A percentile compares a stretch with the other conserved stretches of the same genome.
These are phyloP conservation scores for Cyberlindnera suaveolens DNA, from an alignment of 805 yeast species.

Conservation along the genomic window DNA sequence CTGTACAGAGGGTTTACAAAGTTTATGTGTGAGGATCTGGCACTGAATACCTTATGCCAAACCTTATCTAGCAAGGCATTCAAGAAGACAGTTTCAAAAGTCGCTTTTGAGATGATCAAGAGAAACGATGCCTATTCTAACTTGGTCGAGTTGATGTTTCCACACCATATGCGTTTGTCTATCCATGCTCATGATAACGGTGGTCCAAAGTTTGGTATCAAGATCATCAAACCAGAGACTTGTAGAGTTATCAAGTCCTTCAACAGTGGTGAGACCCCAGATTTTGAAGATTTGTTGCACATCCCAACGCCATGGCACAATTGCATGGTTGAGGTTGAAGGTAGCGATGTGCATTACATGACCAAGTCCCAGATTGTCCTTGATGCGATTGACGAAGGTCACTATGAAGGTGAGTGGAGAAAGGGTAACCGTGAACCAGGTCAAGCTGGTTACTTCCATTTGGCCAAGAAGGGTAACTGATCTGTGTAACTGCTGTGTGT, in stretches of 20 bases:
- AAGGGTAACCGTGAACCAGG: conserved; percentile 27
- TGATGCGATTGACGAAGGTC: conserved; percentile 31
- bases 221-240: conserved; percentile 35
- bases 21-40: conserved; percentile 55
- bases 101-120: conserved; percentile 60
- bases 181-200: conserved; percentile 55
- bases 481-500: not conserved
- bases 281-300: conserved; percentile 47
- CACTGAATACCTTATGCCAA: conserved; percentile 33
- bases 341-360: conserved; percentile 27
- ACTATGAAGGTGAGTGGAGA: conserved; percentile 30
- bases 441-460: conserved; percentile 27
- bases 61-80: conserved; percentile 35
- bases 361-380: conserved; percentile 31
- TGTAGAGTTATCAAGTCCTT: conserved; percentile 44
- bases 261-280: conserved; percentile 33
- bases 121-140: conserved; percentile 62
- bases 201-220: conserved; percentile 57
- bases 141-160: conserved; percentile 52
- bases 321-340: conserved; percentile 38
- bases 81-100: conserved; percentile 44
- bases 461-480: conserved; percentile 3
- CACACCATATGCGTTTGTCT: conserved; percentile 52
- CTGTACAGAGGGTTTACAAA: conserved; percentile 52
- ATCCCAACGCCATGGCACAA: conserved; percentile 69